Percentiles rank a stretch among this genome's conserved stretches.
Evolutionary conservation across 179 eudicot genomes (phyloP).

Genomic region (Carnegiea gigantea): DNA sequence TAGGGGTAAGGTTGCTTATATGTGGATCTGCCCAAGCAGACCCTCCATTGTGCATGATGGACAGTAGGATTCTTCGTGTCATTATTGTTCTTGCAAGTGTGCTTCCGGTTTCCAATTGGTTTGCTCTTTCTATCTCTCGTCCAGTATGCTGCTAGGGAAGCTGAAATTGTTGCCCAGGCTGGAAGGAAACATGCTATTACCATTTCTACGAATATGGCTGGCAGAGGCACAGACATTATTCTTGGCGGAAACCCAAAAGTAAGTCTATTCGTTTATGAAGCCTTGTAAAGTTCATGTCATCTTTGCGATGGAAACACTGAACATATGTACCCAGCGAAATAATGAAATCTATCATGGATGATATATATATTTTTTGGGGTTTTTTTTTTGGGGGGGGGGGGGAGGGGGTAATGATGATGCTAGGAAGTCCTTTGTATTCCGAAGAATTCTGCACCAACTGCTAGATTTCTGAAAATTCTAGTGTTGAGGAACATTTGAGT

Average conservation of each 20-base stretch:
- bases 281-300: background rate
- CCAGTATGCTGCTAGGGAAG: conserved; percentile 99
- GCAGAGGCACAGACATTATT: conserved; percentile 98
- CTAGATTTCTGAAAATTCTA: too few species aligned
- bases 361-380: too few species aligned
- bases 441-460: too few species aligned
- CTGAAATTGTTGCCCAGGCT: conserved; percentile 98
- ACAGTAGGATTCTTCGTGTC: background rate
- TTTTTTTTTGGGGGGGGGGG: too few species aligned
- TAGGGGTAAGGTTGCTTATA: background rate
- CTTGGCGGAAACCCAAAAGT: conserved; percentile 99
- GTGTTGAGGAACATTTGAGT: too few species aligned
- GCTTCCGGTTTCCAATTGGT: conserved; percentile 5
- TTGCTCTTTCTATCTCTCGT: conserved; percentile 15
- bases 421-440: too few species aligned
- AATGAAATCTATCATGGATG: background rate
- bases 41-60: background rate
- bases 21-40: background rate
- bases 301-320: background rate
- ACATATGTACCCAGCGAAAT: background rate
- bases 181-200: conserved; percentile 95
- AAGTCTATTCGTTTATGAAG: conserved; percentile 18
- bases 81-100: background rate
- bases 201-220: conserved; percentile 99
- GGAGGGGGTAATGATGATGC: too few species aligned